Evolutionary conservation across 2,329 filamentous ascomycete genomes (phyloP).

Genomic region (Helotiales sp.): DNA sequence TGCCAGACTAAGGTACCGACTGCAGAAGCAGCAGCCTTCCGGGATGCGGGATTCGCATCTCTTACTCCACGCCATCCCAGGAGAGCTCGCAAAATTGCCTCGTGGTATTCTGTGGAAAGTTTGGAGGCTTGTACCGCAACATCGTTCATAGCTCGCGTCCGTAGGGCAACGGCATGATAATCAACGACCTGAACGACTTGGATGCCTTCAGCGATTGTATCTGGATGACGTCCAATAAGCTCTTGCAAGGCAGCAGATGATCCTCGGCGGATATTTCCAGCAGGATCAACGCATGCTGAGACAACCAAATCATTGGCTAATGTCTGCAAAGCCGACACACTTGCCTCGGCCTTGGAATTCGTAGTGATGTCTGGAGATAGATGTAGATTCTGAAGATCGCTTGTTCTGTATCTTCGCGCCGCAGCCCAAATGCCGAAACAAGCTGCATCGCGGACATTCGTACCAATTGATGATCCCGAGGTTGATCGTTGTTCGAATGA

Average conservation of each 20-base stretch:
- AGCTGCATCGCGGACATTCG: conserved; percentile 90
- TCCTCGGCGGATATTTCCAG: conserved; percentile 89
- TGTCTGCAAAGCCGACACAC: conserved; percentile 66
- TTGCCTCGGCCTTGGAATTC: conserved; percentile 31
- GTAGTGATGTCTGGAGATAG: conserved; percentile 29
- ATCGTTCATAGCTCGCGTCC: conserved; percentile 76
- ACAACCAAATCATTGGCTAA: conserved; percentile 80
- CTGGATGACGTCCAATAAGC: conserved; percentile 87
- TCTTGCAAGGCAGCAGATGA: conserved; percentile 94
- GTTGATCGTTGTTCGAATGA: conserved; percentile 86
- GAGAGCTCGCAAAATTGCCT: conserved; percentile 67
- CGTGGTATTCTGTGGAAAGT: conserved; percentile 65
- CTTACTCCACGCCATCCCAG: conserved; percentile 87
- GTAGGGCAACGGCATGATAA: conserved; percentile 89
- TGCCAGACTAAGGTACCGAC: conserved; percentile 58
- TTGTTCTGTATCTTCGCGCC: conserved; percentile 80
- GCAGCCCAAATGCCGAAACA: conserved; percentile 96
- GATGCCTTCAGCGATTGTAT: conserved; percentile 80
- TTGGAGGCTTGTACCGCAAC: conserved; percentile 69
- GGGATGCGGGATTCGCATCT: conserved; percentile 71
- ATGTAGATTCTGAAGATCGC: conserved; percentile 68
- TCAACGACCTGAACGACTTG: conserved; percentile 85
- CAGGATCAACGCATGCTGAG: conserved; percentile 81
- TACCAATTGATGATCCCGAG: conserved; percentile 81
- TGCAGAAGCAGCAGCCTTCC: conserved; percentile 69